phyloP scores from a whole-genome alignment of 2,329 filamentous ascomycete species.

The Aspergillus sp. region DNA sequence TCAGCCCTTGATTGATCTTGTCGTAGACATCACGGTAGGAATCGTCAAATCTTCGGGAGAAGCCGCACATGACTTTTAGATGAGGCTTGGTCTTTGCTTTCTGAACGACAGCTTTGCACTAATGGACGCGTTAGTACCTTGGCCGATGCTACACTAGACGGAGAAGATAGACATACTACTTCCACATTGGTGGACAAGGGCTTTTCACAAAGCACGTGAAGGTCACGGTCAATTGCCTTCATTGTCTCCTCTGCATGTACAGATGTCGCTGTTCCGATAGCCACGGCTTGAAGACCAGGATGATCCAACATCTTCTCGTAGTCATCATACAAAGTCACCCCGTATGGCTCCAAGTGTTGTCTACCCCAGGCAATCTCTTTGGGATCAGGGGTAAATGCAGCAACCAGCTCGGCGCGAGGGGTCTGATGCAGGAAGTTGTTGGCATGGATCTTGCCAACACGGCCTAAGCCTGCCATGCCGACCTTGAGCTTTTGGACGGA shows the following conservation, averaged over 20 bases:
- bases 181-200: constrained; percentile 53
- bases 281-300: constrained; percentile 52
- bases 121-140: not conserved
- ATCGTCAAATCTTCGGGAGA: constrained; percentile 63
- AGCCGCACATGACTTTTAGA: constrained; percentile 65
- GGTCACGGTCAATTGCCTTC: constrained; percentile 51
- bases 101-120: constrained; percentile 59
- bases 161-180: constrained; percentile 42
- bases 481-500: constrained; percentile 37
- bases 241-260: constrained; percentile 56
- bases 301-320: constrained; percentile 56
- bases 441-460: constrained; percentile 49
- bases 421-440: constrained; percentile 45
- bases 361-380: constrained; percentile 49
- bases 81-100: constrained; percentile 54
- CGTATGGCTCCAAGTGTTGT: constrained; percentile 48
- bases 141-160: no score
- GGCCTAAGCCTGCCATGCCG: constrained; percentile 47
- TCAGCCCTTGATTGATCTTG: constrained; percentile 53
- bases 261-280: constrained; percentile 53
- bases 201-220: constrained; percentile 57
- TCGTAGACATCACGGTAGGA: constrained; percentile 60
- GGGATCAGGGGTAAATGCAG: constrained; percentile 44
- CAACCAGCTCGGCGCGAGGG: constrained; percentile 48
- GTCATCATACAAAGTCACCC: constrained; percentile 50